Evolutionary conservation across 108 stramenopile species (phyloP), one percentile per base, ranked within the genome.

Genomic region (Skeletonema grethae): DNA sequence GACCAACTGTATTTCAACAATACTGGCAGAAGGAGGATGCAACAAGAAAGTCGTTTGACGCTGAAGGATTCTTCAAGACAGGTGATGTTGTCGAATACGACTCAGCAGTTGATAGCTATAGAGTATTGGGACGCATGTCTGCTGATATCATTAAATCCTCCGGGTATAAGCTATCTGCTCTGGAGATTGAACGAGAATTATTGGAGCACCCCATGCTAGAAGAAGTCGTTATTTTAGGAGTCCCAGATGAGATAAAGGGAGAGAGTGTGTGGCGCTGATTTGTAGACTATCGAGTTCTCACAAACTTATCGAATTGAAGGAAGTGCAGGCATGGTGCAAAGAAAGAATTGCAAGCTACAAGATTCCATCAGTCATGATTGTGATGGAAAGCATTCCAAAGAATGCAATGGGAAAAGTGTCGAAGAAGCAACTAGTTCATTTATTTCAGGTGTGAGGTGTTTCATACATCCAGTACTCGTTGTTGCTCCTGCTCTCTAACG

Each of bases 321-420:
- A 77, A n/a, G 18, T 90, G 46, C 77, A 71, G 22, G 59, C 57
- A 0, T 87, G 80, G 69, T 75, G 68, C 22, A 39, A 38, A 65
- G 20, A 57, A 5, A 50, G 65, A 12, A 31, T 90, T 36, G 81
- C 83, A 29, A 48, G 55, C 18, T 82, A 87, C 75, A 86, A 86
- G 62, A 65, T 67, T 12, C 89, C 89, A 10, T 45, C 73, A 11
- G 28, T 12, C 16, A 55, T 85, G 57, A n/a, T 82, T 25, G 58
- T 69, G 13, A 61, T 85, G 69, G 34, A 85, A 18, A 74, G 63
- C 18, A 86, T 88, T 34, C 86, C 87, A 30, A 84, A 86, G 36
- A 90, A 90, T 71, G 87, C 86, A 1, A 90, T 90, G 90, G 87
- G 87, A 3, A 90, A 90, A 69, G 85, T 90, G 10, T 78, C 76